Evolutionary conservation across 495 filamentous ascomycete species (phyloP).

Genomic region (Melanomma pulvis-pyrius): DNA sequence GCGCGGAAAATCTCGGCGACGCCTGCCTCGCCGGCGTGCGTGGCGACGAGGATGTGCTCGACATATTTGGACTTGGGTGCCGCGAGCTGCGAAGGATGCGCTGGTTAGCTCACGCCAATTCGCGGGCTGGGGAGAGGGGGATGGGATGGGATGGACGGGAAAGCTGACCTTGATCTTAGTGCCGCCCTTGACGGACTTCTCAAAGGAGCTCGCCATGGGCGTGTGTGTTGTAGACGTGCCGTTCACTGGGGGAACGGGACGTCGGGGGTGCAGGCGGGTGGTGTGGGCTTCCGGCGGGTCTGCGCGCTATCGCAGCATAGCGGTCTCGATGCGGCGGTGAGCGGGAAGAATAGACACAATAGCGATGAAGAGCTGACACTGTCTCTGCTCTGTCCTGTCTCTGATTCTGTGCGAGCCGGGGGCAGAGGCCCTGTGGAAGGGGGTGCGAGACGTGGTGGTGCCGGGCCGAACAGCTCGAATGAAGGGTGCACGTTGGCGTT

Average conservation of each 20-base stretch:
- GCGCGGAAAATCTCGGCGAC: slow-evolving; percentile 95
- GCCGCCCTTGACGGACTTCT: slow-evolving; percentile 53
- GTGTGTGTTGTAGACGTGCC: too few relatives aligned
- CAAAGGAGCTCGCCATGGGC: slow-evolving; percentile 50
- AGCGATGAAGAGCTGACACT: background rate
- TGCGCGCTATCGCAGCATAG: slow-evolving; percentile 5
- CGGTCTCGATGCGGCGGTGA: slow-evolving; percentile 9
- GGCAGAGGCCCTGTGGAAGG: background rate
- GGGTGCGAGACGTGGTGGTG: background rate
- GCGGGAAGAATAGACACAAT: slow-evolving; percentile 21
- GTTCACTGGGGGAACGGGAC: background rate
- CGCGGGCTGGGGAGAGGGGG: background rate
- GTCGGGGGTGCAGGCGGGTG: slow-evolving; percentile 1
- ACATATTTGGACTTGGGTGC: slow-evolving; percentile 99
- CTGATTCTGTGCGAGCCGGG: background rate
- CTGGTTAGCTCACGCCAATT: slow-evolving; percentile 10
- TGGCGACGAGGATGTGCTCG: slow-evolving; percentile 95
- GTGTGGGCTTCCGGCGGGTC: slow-evolving; percentile 4
- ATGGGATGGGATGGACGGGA: background rate
- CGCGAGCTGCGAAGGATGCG: slow-evolving; percentile 64
- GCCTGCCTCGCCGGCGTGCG: slow-evolving; percentile 90
- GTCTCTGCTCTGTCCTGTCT: background rate
- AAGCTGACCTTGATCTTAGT: slow-evolving; percentile 74
- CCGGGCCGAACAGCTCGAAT: background rate
- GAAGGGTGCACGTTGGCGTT: slow-evolving; percentile 9